Conservation (phyloP, 345 rosid genomes). For the Salix purpurea region DNA sequence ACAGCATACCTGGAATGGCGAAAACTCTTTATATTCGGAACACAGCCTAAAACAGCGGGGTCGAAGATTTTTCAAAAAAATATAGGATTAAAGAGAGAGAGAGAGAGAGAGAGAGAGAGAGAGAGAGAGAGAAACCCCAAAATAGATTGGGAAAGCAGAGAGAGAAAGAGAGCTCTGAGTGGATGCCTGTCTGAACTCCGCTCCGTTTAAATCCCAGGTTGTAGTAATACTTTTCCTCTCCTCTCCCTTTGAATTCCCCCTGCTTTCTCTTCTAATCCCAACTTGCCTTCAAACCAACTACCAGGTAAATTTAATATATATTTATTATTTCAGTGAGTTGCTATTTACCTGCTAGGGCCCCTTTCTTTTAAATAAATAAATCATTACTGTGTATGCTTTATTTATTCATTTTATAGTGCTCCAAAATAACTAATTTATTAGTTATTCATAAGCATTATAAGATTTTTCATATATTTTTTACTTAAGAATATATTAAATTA, state of each 20-base stretch:
- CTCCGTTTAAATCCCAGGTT: constrained; percentile 1
- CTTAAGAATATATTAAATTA: no score
- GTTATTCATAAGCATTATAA: no score
- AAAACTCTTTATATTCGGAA: neutral
- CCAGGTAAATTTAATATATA: neutral
- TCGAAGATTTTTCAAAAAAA: neutral
- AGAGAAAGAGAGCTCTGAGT: neutral
- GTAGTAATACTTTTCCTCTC: no score
- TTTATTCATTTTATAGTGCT: no score
- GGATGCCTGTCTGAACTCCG: constrained; percentile 7
- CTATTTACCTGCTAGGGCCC: neutral
- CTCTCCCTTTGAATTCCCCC: constrained; percentile 27
- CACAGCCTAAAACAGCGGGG: constrained; percentile 10
- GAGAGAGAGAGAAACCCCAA: neutral
- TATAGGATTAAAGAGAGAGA: neutral
- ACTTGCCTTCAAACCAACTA: constrained; percentile 27
- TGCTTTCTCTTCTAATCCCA: constrained; percentile 4
- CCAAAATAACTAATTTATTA: no score
- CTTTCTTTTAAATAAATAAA: neutral
- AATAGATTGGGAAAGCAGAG: neutral
- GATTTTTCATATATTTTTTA: no score
- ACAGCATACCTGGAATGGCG: constrained; percentile 12
- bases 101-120: neutral
- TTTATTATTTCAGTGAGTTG: neutral
- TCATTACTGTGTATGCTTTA: neutral